Evolutionary conservation across 306 rosid species (phyloP).

Genomic region (Ammopiptanthus mongolicus): DNA sequence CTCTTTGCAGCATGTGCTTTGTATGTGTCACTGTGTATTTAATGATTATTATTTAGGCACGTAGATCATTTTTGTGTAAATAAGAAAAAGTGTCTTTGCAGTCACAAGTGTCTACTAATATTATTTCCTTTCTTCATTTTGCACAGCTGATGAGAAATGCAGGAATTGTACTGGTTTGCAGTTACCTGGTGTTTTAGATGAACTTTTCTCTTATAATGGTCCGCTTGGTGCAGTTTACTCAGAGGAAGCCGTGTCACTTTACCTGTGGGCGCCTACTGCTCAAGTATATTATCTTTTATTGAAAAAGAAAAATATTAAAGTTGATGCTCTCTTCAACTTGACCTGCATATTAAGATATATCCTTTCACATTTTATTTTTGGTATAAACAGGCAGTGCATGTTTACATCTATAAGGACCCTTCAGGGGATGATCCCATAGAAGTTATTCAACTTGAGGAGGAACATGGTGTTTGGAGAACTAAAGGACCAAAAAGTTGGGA

Average conservation of each 20-base stretch:
- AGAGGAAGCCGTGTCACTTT: slow-evolving; percentile 64
- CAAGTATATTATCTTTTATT: slow-evolving; percentile 46
- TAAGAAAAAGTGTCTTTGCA: not conserved
- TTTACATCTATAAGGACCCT: slow-evolving; percentile 54
- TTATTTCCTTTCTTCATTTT: slow-evolving; percentile 18
- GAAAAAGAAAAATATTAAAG: not conserved
- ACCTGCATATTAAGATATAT: not conserved
- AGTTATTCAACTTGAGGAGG: slow-evolving; percentile 72
- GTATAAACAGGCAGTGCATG: slow-evolving; percentile 55
- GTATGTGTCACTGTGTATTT: not conserved
- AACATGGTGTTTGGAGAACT: slow-evolving; percentile 78
- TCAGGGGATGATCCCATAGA: slow-evolving; percentile 61
- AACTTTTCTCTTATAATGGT: slow-evolving; percentile 73
- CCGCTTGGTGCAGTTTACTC: slow-evolving; percentile 79
- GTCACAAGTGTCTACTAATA: slow-evolving; percentile 13
- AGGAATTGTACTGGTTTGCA: slow-evolving; percentile 74
- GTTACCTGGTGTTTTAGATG: slow-evolving; percentile 90
- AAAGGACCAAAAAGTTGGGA: slow-evolving; percentile 80
- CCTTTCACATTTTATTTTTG: not conserved
- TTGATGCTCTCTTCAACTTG: not conserved
- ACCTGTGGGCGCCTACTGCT: slow-evolving; percentile 97
- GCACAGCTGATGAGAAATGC: slow-evolving; percentile 68
- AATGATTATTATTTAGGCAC: not conserved
- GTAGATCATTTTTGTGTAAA: not conserved
- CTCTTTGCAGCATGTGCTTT: slow-evolving; percentile 1